Evolutionary conservation across 23 red algal genomes (phyloP), one percentile per base, ranked within the genome.

Genomic region (Agarophyton chilense): DNA sequence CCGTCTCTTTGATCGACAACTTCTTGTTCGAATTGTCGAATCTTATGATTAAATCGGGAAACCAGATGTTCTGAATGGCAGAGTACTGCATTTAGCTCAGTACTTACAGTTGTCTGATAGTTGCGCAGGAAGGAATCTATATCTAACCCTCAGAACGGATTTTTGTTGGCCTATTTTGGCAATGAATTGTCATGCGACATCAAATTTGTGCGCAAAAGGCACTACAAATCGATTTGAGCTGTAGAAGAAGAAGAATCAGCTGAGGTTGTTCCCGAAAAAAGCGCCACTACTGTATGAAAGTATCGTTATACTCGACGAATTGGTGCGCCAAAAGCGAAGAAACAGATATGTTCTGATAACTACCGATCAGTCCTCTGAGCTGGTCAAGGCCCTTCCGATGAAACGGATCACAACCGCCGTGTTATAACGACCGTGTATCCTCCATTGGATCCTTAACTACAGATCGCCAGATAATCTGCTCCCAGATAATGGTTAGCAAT

Each of bases 321-420:
- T 89, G 9, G 18, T 49, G 36, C 25, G 39, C 56, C 47, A 60
- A 19, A 0, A 49, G 81, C 22, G 40, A 39, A 42, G 49, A 25
- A 92, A 92, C 62, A 35, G 7, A 2, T 82, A 36, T 36, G 0
- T 79, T 22, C 21, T 92, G 24, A 77, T 82, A 18, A 81, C 74
- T 22, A 81, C 73, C 9, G 77, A 92, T 58, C 76, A 77, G 2
- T 92, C 71, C 72, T 54, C 88, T 0, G 83, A 83, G n/a, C n/a
- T 91, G 70, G 64, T 51, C 2, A n/a, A 38, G 4, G 67, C 79
- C 13, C 13, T 70, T 16, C 56, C 79, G 12, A 31, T 84, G 8
- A 66, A 84, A 38, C 0, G 79, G 35, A 84, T 84, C 58, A 84
- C 79, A 14, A 41, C 79, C 3, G 19, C 52, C 28, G 41, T 39